Evolutionary conservation across 805 yeast genomes (phyloP), one percentile per base, ranked within the genome.

Genomic region (Yarrowia sp.): DNA sequence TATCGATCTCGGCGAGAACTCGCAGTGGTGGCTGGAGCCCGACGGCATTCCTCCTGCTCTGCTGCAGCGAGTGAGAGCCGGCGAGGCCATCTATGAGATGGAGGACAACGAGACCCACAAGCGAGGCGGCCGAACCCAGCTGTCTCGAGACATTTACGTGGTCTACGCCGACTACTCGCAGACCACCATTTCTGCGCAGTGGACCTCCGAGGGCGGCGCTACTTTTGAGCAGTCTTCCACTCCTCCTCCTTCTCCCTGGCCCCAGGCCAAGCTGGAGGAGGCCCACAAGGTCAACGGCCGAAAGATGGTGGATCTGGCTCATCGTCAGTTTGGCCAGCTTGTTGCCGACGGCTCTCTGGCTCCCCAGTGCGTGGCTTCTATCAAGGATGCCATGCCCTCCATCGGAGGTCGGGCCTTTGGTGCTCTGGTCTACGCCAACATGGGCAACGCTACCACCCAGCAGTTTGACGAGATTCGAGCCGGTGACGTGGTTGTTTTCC

Each of bases 401-500:
- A 80, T 89, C 49, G 96, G 90, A 0, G 72, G 74, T 35, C 84
- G 87, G 66, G 80, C 88, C 0, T 88, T 77, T 71, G 98, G 98
- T 38, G 86, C 81, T n/a, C 79, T 81, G 21, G 79, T 87, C 64
- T 91, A 85, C 73, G 76, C 78, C 65, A 87, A 81, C 66, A 66
- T 75, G 68, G 79, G 77, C 63, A 79, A 78, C 68, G 80, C 83
- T 46, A 68, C 77, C 6, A 80, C 84, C 6, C 74, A 79, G 14
- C 84, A 81, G 66, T 68, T 74, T 29, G 90, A 84, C 61, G 87
- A 84, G 39, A 81, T 91, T 61, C 79, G 81, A 51, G 86, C 96
- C 0, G 99, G 99, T 64, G 98, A 94, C 72, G 79, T 93, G 9
- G 73, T 90, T 41, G 88, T 90, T 58, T 81, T 90, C 65, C 82